Evolutionary conservation across 257 asterid species (phyloP).

Genomic region (Mitragyna speciosa): DNA sequence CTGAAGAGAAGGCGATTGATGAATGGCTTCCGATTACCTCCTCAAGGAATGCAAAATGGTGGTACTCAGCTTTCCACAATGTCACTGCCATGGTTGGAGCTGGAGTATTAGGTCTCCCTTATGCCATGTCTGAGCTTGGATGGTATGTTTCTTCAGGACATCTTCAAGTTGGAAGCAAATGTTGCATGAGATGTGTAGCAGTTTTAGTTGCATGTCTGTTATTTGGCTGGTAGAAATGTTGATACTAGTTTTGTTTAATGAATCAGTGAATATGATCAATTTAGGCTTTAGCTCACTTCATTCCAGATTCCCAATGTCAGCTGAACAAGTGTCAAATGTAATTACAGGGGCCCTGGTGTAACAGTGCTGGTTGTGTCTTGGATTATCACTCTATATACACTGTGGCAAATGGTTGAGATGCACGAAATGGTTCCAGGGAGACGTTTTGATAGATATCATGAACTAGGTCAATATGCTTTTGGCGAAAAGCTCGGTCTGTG

Average conservation of each 20-base stretch:
- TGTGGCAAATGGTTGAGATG: constrained; percentile 99
- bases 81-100: constrained; percentile 96
- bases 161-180: no score
- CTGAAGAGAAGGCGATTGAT: no score
- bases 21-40: no score
- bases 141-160: no score
- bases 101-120: constrained; percentile 84
- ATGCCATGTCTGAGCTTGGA: constrained; percentile 49
- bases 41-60: constrained; percentile 76
- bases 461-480: constrained; percentile 85
- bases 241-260: no score
- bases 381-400: constrained; percentile 71
- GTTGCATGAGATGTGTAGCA: no score
- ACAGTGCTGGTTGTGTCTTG: constrained; percentile 74
- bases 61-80: constrained; percentile 93
- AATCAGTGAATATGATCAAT: no score
- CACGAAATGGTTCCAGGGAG: constrained; percentile 95
- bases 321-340: not conserved
- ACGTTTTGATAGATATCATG: constrained; percentile 89
- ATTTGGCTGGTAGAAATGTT: no score
- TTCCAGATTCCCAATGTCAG: no score
- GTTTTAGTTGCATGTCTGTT: no score
- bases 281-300: no score
- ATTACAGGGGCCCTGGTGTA: constrained; percentile 71
- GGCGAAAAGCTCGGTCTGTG: constrained; percentile 86